Conservation (phyloP, 345 rosid genomes). For the Populus euphratica region DNA sequence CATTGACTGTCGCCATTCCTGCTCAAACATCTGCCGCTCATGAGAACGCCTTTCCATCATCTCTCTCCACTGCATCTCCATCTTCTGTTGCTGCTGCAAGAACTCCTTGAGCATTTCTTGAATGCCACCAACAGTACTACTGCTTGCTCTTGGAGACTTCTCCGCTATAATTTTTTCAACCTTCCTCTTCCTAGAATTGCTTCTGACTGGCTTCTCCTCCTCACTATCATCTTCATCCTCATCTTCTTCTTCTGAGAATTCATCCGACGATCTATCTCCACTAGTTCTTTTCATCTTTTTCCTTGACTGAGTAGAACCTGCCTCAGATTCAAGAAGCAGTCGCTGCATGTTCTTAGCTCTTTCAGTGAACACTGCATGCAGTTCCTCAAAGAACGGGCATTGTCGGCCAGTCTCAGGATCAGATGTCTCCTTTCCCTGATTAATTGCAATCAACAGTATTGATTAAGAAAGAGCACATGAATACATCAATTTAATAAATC, state of each 20-base stretch:
- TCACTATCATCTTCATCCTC: slow-evolving; percentile 34
- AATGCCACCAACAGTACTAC: slow-evolving; percentile 6
- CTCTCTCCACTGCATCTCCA: slow-evolving; percentile 52
- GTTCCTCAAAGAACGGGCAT: slow-evolving; percentile 54
- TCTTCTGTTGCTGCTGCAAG: slow-evolving; percentile 43
- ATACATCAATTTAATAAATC: background rate
- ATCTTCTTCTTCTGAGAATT: slow-evolving; percentile 37
- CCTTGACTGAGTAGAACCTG: slow-evolving; percentile 29
- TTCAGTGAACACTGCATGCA: slow-evolving; percentile 43
- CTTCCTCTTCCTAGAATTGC: slow-evolving; percentile 41
- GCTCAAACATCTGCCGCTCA: slow-evolving; percentile 42
- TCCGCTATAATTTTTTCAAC: slow-evolving; percentile 18
- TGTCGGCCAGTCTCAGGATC: slow-evolving; percentile 43
- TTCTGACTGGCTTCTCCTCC: slow-evolving; percentile 31
- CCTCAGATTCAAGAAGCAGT: slow-evolving; percentile 35
- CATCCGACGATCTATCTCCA: slow-evolving; percentile 28
- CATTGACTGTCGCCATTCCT: slow-evolving; percentile 51
- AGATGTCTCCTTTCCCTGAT: slow-evolving; percentile 57
- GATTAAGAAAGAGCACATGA: background rate
- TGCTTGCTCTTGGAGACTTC: slow-evolving; percentile 22
- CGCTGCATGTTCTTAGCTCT: slow-evolving; percentile 44
- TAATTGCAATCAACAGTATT: background rate
- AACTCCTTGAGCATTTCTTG: slow-evolving; percentile 45
- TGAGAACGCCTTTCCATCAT: slow-evolving; percentile 45
- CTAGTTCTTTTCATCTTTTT: slow-evolving; percentile 33